Conservation (phyloP, 371 early-diverging fungal genomes). For the Apophysomyces elegans region DNA sequence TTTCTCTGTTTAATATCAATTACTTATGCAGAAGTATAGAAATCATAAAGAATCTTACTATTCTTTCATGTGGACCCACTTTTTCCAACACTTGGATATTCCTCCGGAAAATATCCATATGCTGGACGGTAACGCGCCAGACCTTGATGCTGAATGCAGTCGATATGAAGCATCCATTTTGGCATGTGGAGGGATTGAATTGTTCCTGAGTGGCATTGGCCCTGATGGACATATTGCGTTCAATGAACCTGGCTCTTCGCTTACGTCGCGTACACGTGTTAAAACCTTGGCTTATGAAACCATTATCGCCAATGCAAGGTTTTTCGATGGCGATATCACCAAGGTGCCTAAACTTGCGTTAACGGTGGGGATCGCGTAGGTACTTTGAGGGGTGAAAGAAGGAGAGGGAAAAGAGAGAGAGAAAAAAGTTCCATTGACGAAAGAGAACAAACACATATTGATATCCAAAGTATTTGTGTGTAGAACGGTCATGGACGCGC, state of each 20-base stretch:
- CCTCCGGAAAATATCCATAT: slow-evolving; percentile 80
- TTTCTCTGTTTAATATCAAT: not conserved
- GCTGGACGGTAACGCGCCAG: slow-evolving; percentile 83
- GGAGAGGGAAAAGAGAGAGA: too few species aligned
- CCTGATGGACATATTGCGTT: slow-evolving; percentile 94
- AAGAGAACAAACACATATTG: not conserved
- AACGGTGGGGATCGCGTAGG: slow-evolving; percentile 87
- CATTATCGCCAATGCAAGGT: slow-evolving; percentile 86
- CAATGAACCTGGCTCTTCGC: slow-evolving; percentile 90
- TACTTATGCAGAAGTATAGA: slow-evolving; percentile 19
- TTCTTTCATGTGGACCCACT: slow-evolving; percentile 86
- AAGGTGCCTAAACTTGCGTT: slow-evolving; percentile 89
- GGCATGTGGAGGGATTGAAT: slow-evolving; percentile 81
- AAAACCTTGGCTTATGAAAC: slow-evolving; percentile 93
- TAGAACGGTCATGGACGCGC: slow-evolving; percentile 87
- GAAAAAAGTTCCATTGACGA: too few species aligned
- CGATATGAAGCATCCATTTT: slow-evolving; percentile 81
- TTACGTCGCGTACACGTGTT: slow-evolving; percentile 83
- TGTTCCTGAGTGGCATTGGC: slow-evolving; percentile 84
- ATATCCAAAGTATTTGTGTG: not conserved
- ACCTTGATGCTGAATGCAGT: slow-evolving; percentile 80
- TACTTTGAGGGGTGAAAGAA: not conserved
- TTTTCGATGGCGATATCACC: slow-evolving; percentile 86
- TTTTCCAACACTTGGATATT: slow-evolving; percentile 86
- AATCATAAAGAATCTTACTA: slow-evolving; percentile 88